Base-by-base conservation (phyloP, 176 grass and related monocot genomes). In the Carex cristatella region DNA sequence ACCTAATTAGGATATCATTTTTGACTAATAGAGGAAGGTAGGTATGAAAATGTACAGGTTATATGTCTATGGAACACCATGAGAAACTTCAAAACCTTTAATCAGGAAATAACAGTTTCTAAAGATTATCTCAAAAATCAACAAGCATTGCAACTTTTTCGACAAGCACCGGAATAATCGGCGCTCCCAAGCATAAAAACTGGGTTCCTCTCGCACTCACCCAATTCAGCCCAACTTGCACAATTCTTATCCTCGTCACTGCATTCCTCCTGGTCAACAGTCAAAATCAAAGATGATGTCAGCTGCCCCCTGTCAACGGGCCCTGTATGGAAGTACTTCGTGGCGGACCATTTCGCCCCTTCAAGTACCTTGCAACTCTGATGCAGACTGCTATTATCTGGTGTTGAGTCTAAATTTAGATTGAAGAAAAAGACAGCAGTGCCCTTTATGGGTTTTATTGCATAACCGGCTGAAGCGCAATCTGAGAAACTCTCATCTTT, bases 131-230 rank as follows among this genome's bases (percentile, higher is more conserved):
- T 56, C 51, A 83, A 65, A 55, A 85, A n/a, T 89, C 78, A 91
- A 44, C 93, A 98, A 64, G 82, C 91, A 35, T 28, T 54, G 63
- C 91, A 98, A 75, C 93, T 94, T 89, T 93, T 98, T 6, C 85
- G 53, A 79, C 93, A 98, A 73, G 93, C 84, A 81, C 95, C 95
- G 54, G 93, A 92, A 84, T 98, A 98, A 79, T 98, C 95, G 0
- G 85, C 31, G 49, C 84, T 98, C 42, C 93, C 93, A 28, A 90
- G 74, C 95, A 98, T 98, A 86, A 89, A 98, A 1, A 94, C 32
- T 0, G 83, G 83, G 70, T 98, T 98, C 74, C 40, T 98, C 57
- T 98, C 64, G 18, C 95, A 98, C 87, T 98, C 91, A 4, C 92
- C 95, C 31, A 3, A 12, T 28, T 65, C 65, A 61, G 93, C 95